Base-by-base conservation (phyloP, 106 monocot genomes). In the Acanthochlamys bracteata region DNA sequence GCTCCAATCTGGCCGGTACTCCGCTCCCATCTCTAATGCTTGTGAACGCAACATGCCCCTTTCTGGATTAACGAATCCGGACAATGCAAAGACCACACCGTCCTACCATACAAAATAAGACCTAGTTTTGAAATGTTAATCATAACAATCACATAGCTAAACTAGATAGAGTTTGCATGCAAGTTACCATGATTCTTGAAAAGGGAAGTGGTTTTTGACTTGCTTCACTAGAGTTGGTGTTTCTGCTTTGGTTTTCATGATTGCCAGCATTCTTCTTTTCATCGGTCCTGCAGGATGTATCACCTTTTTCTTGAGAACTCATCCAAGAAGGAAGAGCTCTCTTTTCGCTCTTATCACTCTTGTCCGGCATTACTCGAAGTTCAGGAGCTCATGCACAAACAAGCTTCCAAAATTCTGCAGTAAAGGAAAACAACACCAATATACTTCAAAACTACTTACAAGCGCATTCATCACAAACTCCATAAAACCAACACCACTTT, bases 51-150 rank as follows among this genome's bases (percentile, higher is more conserved):
- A 69, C 25, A 67, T 79, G 65, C 88, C 70, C 41, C 96, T 71
- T 68, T 96, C 91, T 26, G 96, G 96, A 62, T 91, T 96, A 41
- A 96, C 88, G 66, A 96, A 87, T 60, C 96, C 96, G 2, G 91
- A 96, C 25, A 96, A 64, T 11, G 56, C 96, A 80, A 91, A 88
- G 7, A 88, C 78, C 25, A 96, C 96, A 11, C 96, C 96, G 46
- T 96, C 80, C 90, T 96, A 76, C 43, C 61, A 56, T 77, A 41
- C 49, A 24, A 51, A 71, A 61, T 0, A 75, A 12, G 11, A 3
- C 39, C n/a, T 17, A 57, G 20, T 19, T 54, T 45, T 45, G 43
- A 9, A 13, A 45, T 45, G 13, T 13, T 45, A 45, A 7, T 9
- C 10, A 45, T 7, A 13, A 13, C 10, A 45, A 45, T 7, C 13